Evolutionary conservation across 805 yeast species (phyloP).

Genomic region (Yamadazyma sp.): DNA sequence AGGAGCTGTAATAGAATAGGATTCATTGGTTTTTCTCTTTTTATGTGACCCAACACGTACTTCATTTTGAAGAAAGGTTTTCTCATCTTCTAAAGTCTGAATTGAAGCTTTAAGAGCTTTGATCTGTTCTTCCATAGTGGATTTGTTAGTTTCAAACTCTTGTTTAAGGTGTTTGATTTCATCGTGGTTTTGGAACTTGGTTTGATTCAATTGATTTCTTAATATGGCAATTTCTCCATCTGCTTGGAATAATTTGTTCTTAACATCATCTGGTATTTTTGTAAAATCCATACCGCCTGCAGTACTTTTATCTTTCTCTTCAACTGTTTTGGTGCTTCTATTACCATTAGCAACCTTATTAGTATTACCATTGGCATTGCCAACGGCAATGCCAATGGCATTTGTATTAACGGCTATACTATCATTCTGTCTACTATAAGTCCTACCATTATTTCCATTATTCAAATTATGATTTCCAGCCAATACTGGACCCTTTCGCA

Average conservation of each 20-base stretch:
- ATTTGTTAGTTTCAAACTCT: slow-evolving; percentile 14
- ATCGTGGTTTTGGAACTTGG: slow-evolving; percentile 37
- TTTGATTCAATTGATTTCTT: slow-evolving; percentile 55
- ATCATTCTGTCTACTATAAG: too few relatives aligned
- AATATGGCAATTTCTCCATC: slow-evolving; percentile 82
- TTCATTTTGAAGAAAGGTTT: slow-evolving; percentile 39
- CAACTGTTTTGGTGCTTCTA: background rate
- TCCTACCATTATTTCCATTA: too few relatives aligned
- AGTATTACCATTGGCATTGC: background rate
- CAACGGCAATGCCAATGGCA: background rate
- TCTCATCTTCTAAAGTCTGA: slow-evolving; percentile 41
- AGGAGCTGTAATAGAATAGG: background rate
- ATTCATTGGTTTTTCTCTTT: background rate
- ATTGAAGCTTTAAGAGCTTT: slow-evolving; percentile 27
- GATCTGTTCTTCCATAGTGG: slow-evolving; percentile 29
- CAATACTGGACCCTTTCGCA: too few relatives aligned
- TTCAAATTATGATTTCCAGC: too few relatives aligned
- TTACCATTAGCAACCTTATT: background rate
- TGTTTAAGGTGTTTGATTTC: slow-evolving; percentile 30
- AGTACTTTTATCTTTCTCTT: background rate
- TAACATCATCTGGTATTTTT: slow-evolving; percentile 15
- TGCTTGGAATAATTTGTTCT: slow-evolving; percentile 33
- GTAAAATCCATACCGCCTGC: background rate
- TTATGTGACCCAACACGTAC: slow-evolving; percentile 17
- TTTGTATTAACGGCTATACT: background rate